These are phyloP conservation scores for Grosmannia penicillata DNA, from an alignment of 2,329 filamentous ascomycete species.

Conservation along the genomic window DNA sequence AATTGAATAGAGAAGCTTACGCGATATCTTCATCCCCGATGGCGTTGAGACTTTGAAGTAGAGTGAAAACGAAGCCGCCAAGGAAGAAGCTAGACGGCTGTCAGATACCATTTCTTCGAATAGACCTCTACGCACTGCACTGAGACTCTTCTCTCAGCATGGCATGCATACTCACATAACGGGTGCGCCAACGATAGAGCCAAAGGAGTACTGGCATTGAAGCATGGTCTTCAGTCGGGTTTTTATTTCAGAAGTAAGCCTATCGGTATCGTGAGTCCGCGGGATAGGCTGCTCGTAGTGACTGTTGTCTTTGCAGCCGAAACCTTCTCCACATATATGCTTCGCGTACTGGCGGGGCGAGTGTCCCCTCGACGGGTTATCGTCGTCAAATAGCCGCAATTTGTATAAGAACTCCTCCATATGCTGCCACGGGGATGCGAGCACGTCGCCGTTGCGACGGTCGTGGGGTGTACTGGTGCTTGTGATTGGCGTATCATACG, in stretches of 20 bases:
- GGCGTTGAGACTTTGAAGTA: conserved; percentile 9
- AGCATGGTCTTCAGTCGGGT: conserved; percentile 13
- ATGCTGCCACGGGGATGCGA: conserved; percentile 13
- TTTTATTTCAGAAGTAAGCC: conserved; percentile 8
- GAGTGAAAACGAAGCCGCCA: conserved; percentile 14
- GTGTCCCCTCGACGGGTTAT: conserved; percentile 2
- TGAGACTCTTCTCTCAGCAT: too few relatives aligned
- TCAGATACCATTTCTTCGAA: too few relatives aligned
- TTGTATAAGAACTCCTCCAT: conserved; percentile 13
- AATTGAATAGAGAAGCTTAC: too few relatives aligned
- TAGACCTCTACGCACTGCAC: too few relatives aligned
- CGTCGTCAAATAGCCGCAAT: conserved; percentile 11
- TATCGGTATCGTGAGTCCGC: conserved; percentile 3
- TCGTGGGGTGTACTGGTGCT: too few relatives aligned
- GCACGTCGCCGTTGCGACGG: too few relatives aligned
- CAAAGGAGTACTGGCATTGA: conserved; percentile 14
- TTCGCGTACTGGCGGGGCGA: conserved; percentile 11
- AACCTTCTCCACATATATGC: background rate
- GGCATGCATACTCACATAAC: conserved; percentile 10
- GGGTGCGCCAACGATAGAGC: conserved; percentile 14
- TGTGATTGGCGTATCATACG: too few relatives aligned
- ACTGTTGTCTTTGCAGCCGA: background rate
- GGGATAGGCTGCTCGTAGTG: conserved; percentile 7
- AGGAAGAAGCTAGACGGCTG: conserved; percentile 12
- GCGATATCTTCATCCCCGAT: conserved; percentile 10